A percentile compares a stretch with the other conserved stretches of the same genome.
Evolutionary conservation across 2,329 filamentous ascomycete species (phyloP).

Genomic region (Arthroderma sp.): DNA sequence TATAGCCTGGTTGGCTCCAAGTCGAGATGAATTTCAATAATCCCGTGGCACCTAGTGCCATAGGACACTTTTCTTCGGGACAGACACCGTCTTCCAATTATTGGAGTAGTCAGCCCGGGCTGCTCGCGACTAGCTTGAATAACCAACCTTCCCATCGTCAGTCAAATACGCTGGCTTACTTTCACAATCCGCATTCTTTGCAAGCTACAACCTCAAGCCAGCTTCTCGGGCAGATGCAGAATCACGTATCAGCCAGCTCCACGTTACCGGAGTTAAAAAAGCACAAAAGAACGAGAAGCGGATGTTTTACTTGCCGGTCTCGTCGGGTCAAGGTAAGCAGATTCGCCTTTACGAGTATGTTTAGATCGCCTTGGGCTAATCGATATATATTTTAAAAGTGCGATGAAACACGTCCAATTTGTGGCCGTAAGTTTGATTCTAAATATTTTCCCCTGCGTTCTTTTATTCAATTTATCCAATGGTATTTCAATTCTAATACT

Average conservation of each 20-base stretch:
- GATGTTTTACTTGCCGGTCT: constrained; percentile 83
- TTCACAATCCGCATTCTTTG: background rate
- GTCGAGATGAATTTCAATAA: background rate
- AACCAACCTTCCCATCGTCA: background rate
- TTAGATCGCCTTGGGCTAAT: background rate
- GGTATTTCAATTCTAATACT: constrained; percentile 4
- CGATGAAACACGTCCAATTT: constrained; percentile 75
- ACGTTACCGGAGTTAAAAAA: constrained; percentile 58
- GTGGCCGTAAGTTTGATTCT: constrained; percentile 47
- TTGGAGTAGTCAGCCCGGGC: background rate
- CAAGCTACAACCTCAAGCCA: background rate
- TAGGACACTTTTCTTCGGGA: background rate
- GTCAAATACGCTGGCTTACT: background rate
- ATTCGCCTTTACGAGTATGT: too few species aligned
- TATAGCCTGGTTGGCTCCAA: background rate
- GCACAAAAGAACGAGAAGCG: constrained; percentile 82
- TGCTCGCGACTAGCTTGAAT: too few species aligned
- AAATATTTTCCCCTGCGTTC: too few species aligned
- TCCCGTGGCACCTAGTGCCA: background rate
- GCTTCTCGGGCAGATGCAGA: background rate
- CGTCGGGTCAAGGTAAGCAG: constrained; percentile 60
- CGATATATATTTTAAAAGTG: constrained; percentile 44
- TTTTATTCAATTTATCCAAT: constrained; percentile 1
- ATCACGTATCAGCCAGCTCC: background rate
- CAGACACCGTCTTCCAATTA: background rate